Conservation (phyloP, 805 yeast genomes). For the Dipodascopsis uninucleata region DNA sequence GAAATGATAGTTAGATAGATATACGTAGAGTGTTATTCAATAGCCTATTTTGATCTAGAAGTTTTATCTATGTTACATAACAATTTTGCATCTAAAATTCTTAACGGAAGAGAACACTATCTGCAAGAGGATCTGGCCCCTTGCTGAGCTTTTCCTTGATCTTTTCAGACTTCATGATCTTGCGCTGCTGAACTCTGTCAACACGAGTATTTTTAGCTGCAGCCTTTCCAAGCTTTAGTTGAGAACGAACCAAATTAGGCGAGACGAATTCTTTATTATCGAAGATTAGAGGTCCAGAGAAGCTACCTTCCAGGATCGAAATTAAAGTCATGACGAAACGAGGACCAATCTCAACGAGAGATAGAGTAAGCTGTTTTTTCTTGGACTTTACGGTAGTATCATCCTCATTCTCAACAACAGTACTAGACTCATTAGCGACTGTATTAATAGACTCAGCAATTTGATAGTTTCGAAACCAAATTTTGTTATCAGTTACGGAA, state of each 20-base stretch:
- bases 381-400: slow-evolving; percentile 33
- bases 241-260: slow-evolving; percentile 93
- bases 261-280: slow-evolving; percentile 96
- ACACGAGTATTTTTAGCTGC: slow-evolving; percentile 71
- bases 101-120: slow-evolving; percentile 17
- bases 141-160: slow-evolving; percentile 13
- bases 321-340: slow-evolving; percentile 90
- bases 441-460: slow-evolving; percentile 62
- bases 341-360: slow-evolving; percentile 93
- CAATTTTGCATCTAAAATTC: no score
- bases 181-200: slow-evolving; percentile 38
- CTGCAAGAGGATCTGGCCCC: slow-evolving; percentile 22
- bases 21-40: no score
- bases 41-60: no score
- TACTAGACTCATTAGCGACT: slow-evolving; percentile 20
- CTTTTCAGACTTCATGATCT: slow-evolving; percentile 15
- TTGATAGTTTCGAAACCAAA: slow-evolving; percentile 95
- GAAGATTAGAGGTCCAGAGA: slow-evolving; percentile 95
- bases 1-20: no score
- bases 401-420: slow-evolving; percentile 44
- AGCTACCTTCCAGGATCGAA: slow-evolving; percentile 90
- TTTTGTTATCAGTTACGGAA: slow-evolving; percentile 84
- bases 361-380: slow-evolving; percentile 52
- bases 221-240: slow-evolving; percentile 74
- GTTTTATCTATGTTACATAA: no score